Percentiles rank a stretch among this genome's conserved stretches.
These are phyloP conservation scores for Phytophthora podocarpi DNA, from an alignment of 352 stramenopile genomes.

Conservation along the genomic window DNA sequence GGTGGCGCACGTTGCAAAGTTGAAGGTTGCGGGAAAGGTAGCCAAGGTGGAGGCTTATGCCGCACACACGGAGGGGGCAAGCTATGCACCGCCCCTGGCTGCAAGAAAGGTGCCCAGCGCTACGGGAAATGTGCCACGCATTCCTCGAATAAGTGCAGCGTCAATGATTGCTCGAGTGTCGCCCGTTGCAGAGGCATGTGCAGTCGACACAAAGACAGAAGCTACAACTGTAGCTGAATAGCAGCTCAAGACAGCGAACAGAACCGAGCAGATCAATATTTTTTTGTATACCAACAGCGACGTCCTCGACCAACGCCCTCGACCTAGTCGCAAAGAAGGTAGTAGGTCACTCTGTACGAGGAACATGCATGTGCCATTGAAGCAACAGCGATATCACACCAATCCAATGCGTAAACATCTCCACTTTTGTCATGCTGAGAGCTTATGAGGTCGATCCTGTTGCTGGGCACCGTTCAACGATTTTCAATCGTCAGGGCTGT, in stretches of 20 bases:
- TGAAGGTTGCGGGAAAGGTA: conserved; percentile 60
- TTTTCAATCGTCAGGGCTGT: not conserved
- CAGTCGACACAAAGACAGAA: conserved; percentile 26
- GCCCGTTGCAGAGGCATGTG: conserved; percentile 61
- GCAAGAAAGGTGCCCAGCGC: conserved; percentile 87
- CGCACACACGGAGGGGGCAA: conserved; percentile 85
- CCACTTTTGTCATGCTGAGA: not conserved
- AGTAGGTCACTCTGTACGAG: conserved; percentile 4
- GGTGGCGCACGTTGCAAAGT: conserved; percentile 73
- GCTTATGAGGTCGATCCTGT: not conserved
- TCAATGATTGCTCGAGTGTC: conserved; percentile 65
- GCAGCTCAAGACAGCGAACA: not conserved
- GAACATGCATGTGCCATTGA: conserved; percentile 5
- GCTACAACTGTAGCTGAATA: not conserved
- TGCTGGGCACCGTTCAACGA: not conserved
- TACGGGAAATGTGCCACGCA: conserved; percentile 85
- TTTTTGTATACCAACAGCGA: conserved; percentile 1
- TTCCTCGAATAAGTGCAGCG: conserved; percentile 66
- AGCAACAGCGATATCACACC: conserved; percentile 8
- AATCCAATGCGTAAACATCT: conserved; percentile 14
- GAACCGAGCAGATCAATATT: not conserved
- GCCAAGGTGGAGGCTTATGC: conserved; percentile 78
- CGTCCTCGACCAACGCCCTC: conserved; percentile 3
- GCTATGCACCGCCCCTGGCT: conserved; percentile 79
- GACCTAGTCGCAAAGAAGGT: not conserved